A percentile compares a stretch with the other conserved stretches of the same genome.
Conservation (phyloP, 139 green algal genomes). For the Chlorella vulgaris region DNA sequence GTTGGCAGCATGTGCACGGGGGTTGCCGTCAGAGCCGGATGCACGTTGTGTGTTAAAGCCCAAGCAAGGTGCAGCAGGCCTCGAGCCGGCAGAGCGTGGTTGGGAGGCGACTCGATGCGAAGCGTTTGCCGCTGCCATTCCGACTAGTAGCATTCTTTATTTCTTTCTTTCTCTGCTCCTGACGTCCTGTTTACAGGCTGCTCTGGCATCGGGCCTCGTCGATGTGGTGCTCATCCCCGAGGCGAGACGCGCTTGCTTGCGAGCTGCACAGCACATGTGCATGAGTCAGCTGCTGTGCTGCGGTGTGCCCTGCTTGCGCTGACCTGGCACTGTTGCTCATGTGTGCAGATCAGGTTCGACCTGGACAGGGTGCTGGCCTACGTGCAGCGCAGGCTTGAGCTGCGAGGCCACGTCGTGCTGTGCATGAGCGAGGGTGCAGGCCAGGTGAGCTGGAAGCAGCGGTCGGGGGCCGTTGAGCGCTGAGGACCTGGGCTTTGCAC, state of each 20-base stretch:
- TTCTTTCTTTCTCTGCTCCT: not conserved
- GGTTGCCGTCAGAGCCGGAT: too few species aligned
- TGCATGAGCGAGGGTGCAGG: slow-evolving; percentile 79
- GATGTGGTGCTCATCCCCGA: slow-evolving; percentile 94
- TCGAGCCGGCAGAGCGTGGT: too few species aligned
- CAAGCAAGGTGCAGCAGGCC: too few species aligned
- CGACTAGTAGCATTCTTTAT: too few species aligned
- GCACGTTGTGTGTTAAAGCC: too few species aligned
- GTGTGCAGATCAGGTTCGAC: slow-evolving; percentile 78
- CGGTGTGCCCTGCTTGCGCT: not conserved
- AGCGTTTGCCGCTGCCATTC: too few species aligned
- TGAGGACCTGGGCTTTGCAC: too few species aligned
- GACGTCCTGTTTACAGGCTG: slow-evolving; percentile 46
- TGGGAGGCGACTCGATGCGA: too few species aligned
- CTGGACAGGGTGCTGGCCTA: slow-evolving; percentile 73
- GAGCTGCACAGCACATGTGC: not conserved
- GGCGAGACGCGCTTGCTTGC: slow-evolving; percentile 37
- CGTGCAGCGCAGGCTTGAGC: slow-evolving; percentile 62
- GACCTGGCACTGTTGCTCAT: too few species aligned
- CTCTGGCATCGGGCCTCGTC: slow-evolving; percentile 71
- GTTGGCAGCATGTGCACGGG: not conserved
- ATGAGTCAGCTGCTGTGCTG: not conserved
- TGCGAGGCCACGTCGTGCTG: slow-evolving; percentile 81
- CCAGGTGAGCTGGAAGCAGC: slow-evolving; percentile 57
- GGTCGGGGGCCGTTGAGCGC: too few species aligned